Conservation (phyloP, 345 rosid species). For the Zanthoxylum bungeanum region DNA sequence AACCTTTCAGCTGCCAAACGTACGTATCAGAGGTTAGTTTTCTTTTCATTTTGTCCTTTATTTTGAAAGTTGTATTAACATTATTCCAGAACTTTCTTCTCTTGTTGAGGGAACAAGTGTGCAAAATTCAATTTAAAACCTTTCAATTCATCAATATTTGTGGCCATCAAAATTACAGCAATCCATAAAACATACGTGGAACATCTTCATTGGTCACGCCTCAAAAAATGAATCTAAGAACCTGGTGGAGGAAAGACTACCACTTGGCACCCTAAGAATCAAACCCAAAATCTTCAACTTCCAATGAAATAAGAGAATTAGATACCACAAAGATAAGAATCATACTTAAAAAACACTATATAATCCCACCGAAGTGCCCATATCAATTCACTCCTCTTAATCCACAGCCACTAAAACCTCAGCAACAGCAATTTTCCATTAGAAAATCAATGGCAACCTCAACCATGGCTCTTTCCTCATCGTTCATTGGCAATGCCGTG, state of each 20-base stretch:
- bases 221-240: constrained; percentile 13
- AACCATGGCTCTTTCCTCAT: constrained; percentile 69
- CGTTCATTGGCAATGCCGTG: constrained; percentile 59
- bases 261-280: constrained; percentile 25
- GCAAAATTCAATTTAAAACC: not conserved
- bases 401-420: not conserved
- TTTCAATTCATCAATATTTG: not conserved
- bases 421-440: not conserved
- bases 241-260: constrained; percentile 39
- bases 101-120: not conserved
- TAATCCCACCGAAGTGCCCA: constrained; percentile 7
- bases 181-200: constrained; percentile 20
- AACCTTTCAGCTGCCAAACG: not conserved
- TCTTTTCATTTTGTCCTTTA: not conserved
- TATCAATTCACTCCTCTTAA: constrained; percentile 15
- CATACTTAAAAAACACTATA: constrained; percentile 12
- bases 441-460: constrained; percentile 50
- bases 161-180: not conserved
- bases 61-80: not conserved
- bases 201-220: not conserved
- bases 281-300: constrained; percentile 36
- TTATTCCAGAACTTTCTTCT: not conserved
- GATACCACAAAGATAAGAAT: constrained; percentile 51
- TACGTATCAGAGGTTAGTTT: not conserved
- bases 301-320: constrained; percentile 50